Evolutionary conservation across 805 yeast species (phyloP).

Genomic region (Wickerhamomyces silvicola): DNA sequence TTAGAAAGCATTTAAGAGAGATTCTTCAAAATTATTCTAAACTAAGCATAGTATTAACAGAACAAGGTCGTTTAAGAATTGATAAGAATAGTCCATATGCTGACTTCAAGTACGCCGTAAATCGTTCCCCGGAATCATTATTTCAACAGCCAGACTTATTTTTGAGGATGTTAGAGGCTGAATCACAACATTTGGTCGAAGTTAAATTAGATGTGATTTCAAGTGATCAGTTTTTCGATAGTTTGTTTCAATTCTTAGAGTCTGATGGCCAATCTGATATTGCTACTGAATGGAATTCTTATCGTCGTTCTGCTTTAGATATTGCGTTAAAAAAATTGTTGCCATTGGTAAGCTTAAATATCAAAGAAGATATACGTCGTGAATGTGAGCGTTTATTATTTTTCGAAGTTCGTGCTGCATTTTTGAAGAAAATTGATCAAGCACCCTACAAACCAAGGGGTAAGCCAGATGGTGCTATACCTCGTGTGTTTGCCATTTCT

Average conservation of each 20-base stretch:
- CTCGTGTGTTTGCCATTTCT: slow-evolving; percentile 75
- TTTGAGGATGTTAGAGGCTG: slow-evolving; percentile 89
- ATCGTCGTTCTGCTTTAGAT: slow-evolving; percentile 61
- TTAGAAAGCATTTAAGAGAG: slow-evolving; percentile 63
- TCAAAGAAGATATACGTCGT: slow-evolving; percentile 75
- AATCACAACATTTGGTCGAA: slow-evolving; percentile 63
- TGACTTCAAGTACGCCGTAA: slow-evolving; percentile 85
- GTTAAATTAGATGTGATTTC: slow-evolving; percentile 49
- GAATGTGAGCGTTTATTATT: slow-evolving; percentile 69
- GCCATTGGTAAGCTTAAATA: slow-evolving; percentile 61
- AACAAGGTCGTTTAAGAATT: slow-evolving; percentile 73
- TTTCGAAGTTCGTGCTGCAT: slow-evolving; percentile 60
- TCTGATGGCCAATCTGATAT: slow-evolving; percentile 76
- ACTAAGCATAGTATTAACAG: slow-evolving; percentile 72
- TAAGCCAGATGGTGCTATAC: slow-evolving; percentile 72
- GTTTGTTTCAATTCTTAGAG: slow-evolving; percentile 46
- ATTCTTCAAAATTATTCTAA: slow-evolving; percentile 59
- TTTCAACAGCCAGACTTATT: slow-evolving; percentile 71
- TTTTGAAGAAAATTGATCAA: slow-evolving; percentile 74
- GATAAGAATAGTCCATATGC: slow-evolving; percentile 76
- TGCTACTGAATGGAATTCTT: slow-evolving; percentile 74
- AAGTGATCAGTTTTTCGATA: slow-evolving; percentile 34
- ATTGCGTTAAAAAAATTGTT: slow-evolving; percentile 63
- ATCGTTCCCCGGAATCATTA: slow-evolving; percentile 73
- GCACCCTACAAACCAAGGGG: slow-evolving; percentile 87